Percentiles rank a stretch among this genome's conserved stretches.
Evolutionary conservation across 192 early-diverging fungal species (phyloP).

Genomic region (Entrophospora sp.): DNA sequence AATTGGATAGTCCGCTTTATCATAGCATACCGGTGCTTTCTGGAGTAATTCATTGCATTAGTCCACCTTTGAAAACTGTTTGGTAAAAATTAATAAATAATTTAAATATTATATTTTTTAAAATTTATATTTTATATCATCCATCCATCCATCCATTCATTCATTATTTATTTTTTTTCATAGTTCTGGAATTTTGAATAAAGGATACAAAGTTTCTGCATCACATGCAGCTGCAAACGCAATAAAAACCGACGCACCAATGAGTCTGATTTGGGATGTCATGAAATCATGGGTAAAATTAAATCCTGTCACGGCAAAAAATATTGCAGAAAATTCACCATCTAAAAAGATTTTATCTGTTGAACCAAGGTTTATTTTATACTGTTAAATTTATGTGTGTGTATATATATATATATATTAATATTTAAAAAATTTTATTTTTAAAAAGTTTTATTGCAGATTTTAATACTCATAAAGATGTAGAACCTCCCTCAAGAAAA

Average conservation of each 20-base stretch:
- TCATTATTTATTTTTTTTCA: not conserved
- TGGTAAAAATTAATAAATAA: no score
- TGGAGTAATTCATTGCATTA: conserved; percentile 62
- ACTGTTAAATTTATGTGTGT: not conserved
- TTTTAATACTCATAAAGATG: conserved; percentile 66
- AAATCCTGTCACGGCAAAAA: conserved; percentile 58
- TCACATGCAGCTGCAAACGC: conserved; percentile 72
- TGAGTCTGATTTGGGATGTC: conserved; percentile 84
- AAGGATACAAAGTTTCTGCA: conserved; percentile 79
- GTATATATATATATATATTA: not conserved
- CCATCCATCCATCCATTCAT: no score
- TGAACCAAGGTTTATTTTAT: conserved; percentile 25
- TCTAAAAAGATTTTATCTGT: conserved; percentile 58
- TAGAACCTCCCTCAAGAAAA: conserved; percentile 65
- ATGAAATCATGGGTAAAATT: conserved; percentile 67
- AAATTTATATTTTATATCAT: no score
- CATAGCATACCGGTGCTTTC: conserved; percentile 65
- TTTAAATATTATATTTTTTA: no score
- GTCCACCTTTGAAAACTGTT: conserved; percentile 59
- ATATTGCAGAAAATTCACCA: conserved; percentile 55
- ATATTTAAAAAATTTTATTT: not conserved
- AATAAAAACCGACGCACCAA: conserved; percentile 91
- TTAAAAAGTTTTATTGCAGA: conserved; percentile 49
- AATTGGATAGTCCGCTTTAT: conserved; percentile 70
- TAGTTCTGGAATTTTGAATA: conserved; percentile 88